Evolutionary conservation across 306 rosid species (phyloP).

Genomic region (Sesbania bispinosa): DNA sequence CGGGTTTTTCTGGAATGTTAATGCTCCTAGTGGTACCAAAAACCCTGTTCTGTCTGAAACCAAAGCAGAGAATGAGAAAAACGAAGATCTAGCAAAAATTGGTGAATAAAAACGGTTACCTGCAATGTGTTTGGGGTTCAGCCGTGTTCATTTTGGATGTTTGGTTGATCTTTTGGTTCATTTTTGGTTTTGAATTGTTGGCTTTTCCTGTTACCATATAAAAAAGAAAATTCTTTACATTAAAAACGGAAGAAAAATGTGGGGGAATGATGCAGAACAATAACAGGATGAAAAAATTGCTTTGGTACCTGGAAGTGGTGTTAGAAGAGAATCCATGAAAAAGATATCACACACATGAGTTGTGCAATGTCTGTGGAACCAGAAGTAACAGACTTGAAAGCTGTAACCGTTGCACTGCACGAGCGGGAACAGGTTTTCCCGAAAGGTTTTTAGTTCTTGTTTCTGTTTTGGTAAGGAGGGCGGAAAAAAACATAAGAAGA

Average conservation of each 20-base stretch:
- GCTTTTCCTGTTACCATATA: neutral
- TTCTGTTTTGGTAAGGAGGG: too few relatives aligned
- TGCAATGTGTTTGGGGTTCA: neutral
- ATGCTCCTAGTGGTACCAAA: constrained; percentile 29
- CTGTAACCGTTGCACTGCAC: neutral
- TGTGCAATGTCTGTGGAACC: too few relatives aligned
- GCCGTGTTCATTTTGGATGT: neutral
- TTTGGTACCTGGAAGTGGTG: neutral
- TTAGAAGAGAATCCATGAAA: constrained; percentile 27
- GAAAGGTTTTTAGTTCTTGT: neutral
- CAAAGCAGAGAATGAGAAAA: neutral
- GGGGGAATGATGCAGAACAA: neutral
- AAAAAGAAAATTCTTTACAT: neutral
- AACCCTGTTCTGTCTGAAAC: constrained; percentile 20
- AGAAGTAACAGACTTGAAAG: neutral
- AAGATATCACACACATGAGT: neutral
- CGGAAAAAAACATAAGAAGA: too few relatives aligned
- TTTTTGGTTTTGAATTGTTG: constrained; percentile 19
- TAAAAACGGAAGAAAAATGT: neutral
- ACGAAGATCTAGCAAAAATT: neutral
- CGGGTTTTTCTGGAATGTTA: constrained; percentile 2
- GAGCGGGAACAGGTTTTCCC: constrained; percentile 27
- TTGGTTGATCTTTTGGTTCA: constrained; percentile 8
- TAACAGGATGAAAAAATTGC: neutral
- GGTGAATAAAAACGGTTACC: neutral